Conservation (phyloP, 1,139 yeast species). For the Kodamaea alishanica region DNA sequence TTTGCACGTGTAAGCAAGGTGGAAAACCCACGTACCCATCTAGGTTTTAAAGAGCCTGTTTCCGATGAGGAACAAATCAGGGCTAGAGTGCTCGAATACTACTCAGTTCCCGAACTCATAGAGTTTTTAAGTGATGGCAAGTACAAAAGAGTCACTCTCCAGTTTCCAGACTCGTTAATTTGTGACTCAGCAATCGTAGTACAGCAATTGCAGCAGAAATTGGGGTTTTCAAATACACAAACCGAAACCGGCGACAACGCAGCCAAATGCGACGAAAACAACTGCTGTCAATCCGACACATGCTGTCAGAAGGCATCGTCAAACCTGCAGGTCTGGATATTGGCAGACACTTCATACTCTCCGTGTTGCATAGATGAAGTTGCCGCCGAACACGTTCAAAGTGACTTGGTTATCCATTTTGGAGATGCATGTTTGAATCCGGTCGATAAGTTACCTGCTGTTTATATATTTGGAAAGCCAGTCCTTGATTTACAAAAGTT, state of each 20-base stretch:
- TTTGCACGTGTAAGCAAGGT: slow-evolving; percentile 31
- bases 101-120: slow-evolving; percentile 47
- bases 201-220: slow-evolving; percentile 39
- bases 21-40: slow-evolving; percentile 23
- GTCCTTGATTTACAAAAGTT: slow-evolving; percentile 36
- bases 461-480: slow-evolving; percentile 75
- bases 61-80: slow-evolving; percentile 25
- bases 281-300: background rate
- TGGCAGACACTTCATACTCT: slow-evolving; percentile 95
- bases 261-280: background rate
- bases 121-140: slow-evolving; percentile 30
- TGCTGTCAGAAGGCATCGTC: background rate
- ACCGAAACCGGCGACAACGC: background rate
- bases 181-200: slow-evolving; percentile 75
- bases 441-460: slow-evolving; percentile 65
- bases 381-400: slow-evolving; percentile 88
- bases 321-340: slow-evolving; percentile 49
- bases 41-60: slow-evolving; percentile 20
- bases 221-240: slow-evolving; percentile 11
- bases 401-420: slow-evolving; percentile 84
- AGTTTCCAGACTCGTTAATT: slow-evolving; percentile 81
- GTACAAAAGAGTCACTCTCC: slow-evolving; percentile 65
- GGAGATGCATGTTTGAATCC: slow-evolving; percentile 94
- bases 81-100: slow-evolving; percentile 42
- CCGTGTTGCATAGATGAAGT: slow-evolving; percentile 96